Base-by-base conservation (phyloP, 2,329 filamentous ascomycete genomes). In the Phoma herbarum region DNA sequence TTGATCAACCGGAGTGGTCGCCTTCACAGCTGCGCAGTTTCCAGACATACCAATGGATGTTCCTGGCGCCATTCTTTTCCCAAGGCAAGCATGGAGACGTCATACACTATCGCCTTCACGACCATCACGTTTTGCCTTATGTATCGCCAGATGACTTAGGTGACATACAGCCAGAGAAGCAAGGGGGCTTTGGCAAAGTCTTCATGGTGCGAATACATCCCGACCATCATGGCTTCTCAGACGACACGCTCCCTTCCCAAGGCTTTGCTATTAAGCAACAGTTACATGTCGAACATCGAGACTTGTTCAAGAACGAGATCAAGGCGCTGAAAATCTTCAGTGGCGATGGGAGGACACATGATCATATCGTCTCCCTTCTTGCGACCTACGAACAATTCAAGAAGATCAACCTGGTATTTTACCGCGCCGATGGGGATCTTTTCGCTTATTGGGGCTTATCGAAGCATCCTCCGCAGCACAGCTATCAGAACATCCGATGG, bases 191-290 rank as follows among this genome's bases (percentile, higher is more conserved):
- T 41, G 62, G 52, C 3, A 66, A 35, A 37, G 61, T 67, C 9
- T 25, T 59, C n/a, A 60, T 64, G 58, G 65, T 65, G 2, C 43
- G 25, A 0, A 66, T 69, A 23, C 64, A 66, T 37, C 9, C 37
- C 22, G 60, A 62, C 3, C 66, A 66, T 26, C 60, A 69, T 33
- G 58, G 56, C 18, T 66, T 69, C 29, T 2, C 18, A 1, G 39
- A 43, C 4, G 8, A 3, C 1, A 28, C 2, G 2, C 33, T 37
- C 1, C 4, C 59, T 7, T 16, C 12, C 4, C 16, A 23, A 53
- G 61, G 8, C 3, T 69, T 69, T 41, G 62, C 64, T 1, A 26
- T 67, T 16, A 67, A 69, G 43, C 59, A 62, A 16, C 63, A 66
- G 41, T 4, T 64, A 0, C 6, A 62, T 20, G 52, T 58, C 0